phyloP scores from a whole-genome alignment of 805 yeast genomes.

The Hanseniaspora taiwanica region DNA sequence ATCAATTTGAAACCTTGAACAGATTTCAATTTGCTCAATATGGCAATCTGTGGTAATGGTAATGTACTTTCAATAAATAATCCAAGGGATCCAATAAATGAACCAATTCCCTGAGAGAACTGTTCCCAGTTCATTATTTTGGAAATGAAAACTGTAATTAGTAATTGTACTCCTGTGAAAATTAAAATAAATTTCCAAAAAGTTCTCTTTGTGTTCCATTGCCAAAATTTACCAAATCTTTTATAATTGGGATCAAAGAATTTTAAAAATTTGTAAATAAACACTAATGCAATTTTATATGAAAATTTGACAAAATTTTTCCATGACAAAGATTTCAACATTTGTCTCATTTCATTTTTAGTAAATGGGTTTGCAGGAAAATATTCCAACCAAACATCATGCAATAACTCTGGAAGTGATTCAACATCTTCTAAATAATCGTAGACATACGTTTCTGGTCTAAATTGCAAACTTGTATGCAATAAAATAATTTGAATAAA shows the following conservation, averaged over 20 bases:
- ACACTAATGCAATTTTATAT: constrained; percentile 16
- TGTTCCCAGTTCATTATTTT: constrained; percentile 28
- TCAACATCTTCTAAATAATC: constrained; percentile 26
- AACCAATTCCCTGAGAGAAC: constrained; percentile 41
- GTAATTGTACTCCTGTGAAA: constrained; percentile 30
- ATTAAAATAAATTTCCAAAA: constrained; percentile 52
- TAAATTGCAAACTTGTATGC: constrained; percentile 45
- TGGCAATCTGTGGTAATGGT: constrained; percentile 68
- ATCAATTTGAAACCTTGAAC: constrained; percentile 71
- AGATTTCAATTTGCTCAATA: constrained; percentile 50
- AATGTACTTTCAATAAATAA: constrained; percentile 58
- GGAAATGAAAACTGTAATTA: constrained; percentile 19
- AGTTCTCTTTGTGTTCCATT: constrained; percentile 50
- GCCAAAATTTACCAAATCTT: constrained; percentile 69
- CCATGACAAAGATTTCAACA: constrained; percentile 12
- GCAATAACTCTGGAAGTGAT: constrained; percentile 17
- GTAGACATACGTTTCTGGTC: constrained; percentile 32
- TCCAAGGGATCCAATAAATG: constrained; percentile 45
- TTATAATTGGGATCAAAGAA: constrained; percentile 59
- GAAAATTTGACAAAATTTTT: constrained; percentile 12
- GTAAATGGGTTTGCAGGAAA: constrained; percentile 18
- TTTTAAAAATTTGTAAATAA: constrained; percentile 31
- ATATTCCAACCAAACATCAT: constrained; percentile 22
- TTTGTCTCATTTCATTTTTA: constrained; percentile 18
- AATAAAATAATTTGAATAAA: constrained; percentile 57